Percentiles rank a stretch among this genome's conserved stretches.
These are phyloP conservation scores for Favolaschia claudopus DNA, from an alignment of 768 basidiomycete species.

Conservation along the genomic window DNA sequence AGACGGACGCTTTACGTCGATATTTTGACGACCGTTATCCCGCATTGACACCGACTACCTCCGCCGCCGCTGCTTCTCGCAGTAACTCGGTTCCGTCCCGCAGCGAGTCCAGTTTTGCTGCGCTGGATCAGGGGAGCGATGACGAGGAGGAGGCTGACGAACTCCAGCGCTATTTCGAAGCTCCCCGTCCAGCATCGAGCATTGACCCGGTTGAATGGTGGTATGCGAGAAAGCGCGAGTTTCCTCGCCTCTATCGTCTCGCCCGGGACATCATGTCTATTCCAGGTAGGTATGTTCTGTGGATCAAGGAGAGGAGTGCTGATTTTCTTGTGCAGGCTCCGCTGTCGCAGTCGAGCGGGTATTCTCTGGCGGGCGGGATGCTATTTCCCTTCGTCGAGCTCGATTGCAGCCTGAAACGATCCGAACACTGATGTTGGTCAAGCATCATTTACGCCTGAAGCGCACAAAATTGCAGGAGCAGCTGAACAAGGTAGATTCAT, in stretches of 20 bases:
- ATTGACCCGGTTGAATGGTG: conserved; percentile 4
- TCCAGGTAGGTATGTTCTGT: not conserved
- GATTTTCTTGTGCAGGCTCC: not conserved
- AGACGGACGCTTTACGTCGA: not conserved
- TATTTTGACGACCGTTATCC: conserved; percentile 8
- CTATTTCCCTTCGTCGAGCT: not conserved
- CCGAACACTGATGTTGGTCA: conserved; percentile 5
- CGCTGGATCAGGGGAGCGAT: not conserved
- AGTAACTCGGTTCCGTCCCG: not conserved
- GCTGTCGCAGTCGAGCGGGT: conserved; percentile 14
- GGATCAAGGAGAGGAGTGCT: not conserved
- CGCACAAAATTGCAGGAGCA: not conserved
- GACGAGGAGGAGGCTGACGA: not conserved
- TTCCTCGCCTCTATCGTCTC: conserved; percentile 6
- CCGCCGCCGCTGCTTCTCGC: not conserved
- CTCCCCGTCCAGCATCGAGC: not conserved
- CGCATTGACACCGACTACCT: not conserved
- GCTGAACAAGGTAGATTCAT: not conserved
- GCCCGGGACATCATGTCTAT: conserved; percentile 18
- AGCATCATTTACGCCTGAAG: not conserved
- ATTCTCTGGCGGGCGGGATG: conserved; percentile 10
- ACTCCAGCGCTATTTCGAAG: not conserved
- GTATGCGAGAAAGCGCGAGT: not conserved
- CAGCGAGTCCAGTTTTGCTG: not conserved
- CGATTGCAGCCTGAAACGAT: not conserved